phyloP scores from a whole-genome alignment of 805 yeast species.

The Metschnikowia baotianmanensis region DNA sequence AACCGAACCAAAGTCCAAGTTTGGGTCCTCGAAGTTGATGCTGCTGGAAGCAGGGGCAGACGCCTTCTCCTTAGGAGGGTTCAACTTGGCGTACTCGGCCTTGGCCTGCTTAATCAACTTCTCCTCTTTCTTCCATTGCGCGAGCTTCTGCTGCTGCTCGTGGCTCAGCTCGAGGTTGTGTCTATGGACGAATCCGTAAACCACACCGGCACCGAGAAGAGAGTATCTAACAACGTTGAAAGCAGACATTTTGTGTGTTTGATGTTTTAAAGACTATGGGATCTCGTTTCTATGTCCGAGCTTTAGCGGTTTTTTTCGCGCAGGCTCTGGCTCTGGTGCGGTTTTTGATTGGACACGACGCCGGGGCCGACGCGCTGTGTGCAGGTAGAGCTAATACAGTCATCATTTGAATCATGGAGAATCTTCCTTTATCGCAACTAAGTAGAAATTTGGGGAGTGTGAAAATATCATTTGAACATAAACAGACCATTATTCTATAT shows the following conservation, averaged over 20 bases:
- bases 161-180: slow-evolving; percentile 61
- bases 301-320: slow-evolving; percentile 9
- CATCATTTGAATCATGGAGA: too few relatives aligned
- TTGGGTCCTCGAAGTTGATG: slow-evolving; percentile 81
- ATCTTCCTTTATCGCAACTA: too few relatives aligned
- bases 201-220: slow-evolving; percentile 82
- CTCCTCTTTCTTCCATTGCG: slow-evolving; percentile 61
- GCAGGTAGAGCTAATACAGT: too few relatives aligned
- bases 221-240: slow-evolving; percentile 88
- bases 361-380: too few relatives aligned
- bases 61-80: slow-evolving; percentile 35
- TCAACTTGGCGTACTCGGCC: slow-evolving; percentile 70
- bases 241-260: slow-evolving; percentile 27
- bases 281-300: not conserved
- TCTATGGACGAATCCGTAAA: slow-evolving; percentile 87
- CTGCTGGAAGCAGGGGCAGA: slow-evolving; percentile 29
- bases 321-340: slow-evolving; percentile 3
- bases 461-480: too few relatives aligned
- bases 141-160: slow-evolving; percentile 52
- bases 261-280: not conserved
- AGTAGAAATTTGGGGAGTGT: too few relatives aligned
- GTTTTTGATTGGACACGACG: slow-evolving; percentile 17
- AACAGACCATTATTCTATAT: too few relatives aligned
- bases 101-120: slow-evolving; percentile 85
- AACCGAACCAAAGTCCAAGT: slow-evolving; percentile 77